Evolutionary conservation across 164 flowering plant genomes (phyloP), one percentile per base, ranked within the genome.

Genomic region (Magnolia officinalis): DNA sequence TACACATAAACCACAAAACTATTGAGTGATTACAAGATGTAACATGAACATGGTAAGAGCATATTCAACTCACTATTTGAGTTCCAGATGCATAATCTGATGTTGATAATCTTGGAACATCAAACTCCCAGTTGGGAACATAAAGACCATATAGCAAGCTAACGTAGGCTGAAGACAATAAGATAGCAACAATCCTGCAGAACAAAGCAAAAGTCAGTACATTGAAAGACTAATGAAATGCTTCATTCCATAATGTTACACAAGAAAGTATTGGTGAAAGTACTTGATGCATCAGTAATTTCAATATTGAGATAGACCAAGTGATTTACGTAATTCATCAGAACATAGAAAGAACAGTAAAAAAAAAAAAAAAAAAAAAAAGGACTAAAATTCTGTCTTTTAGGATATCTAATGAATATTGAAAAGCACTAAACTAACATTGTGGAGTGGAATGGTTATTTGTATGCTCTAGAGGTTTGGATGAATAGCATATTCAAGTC

Each of bases 121-220:
- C 85, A 83, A 81, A 90, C 24, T 84, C 76, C 97, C 95, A 92
- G 75, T 84, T 73, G 69, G 95, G 94, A 81, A 92, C 92, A 85
- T 84, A 89, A 67, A 92, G 90, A 26, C 90, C 92, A 85, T 90
- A 90, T 29, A 91, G 75, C 82, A 92, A 81, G 69, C 74, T 80
- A 78, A 87, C 77, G 80, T 91, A 90, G 20, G 81, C 1, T 18
- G 81, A 72, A 81, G 88, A 82, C 52, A 92, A 79, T 67, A 83
- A 51, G 55, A 86, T 29, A 55, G 88, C 85, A 78, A 81, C 64
- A 55, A 85, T 78, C 93, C 97, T 92, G 80, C 80, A 81, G 29
- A 76, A 20, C 1, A 50, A 74, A 69, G 19, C 1, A 66, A 61
- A 52, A 29, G 18, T 78, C 31, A 78, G 76, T 50, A 74, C 49